Base-by-base conservation (phyloP, 2,329 filamentous ascomycete genomes). In the Paramyrothecium sp. region DNA sequence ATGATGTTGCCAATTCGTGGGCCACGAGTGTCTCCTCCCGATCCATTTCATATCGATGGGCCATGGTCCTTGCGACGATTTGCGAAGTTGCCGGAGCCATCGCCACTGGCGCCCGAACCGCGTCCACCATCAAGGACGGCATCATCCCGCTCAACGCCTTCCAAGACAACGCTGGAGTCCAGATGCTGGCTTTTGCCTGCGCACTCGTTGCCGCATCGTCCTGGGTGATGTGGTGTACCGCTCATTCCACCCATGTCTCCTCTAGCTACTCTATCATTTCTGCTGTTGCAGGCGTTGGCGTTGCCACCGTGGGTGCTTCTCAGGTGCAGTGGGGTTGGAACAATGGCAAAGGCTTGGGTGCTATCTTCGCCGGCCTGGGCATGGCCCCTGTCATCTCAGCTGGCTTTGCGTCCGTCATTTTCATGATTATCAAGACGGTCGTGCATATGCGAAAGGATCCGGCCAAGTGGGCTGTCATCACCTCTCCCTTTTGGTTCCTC, bases 221-320 rank as follows among this genome's bases (percentile, higher is more conserved):
- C 3, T 91, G 88, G 88, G 87, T 92, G 54, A 91, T 90, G 87
- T 91, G 87, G 87, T 91, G 88, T 72, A 91, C 88, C 1, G 79
- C 81, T 49, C 80, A 90, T 78, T 89, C 85, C 3, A 86, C 87
- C 57, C 89, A 89, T 73, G 86, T 89, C 63, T 89, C 86, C 0
- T 88, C 87, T 1, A 89, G 86, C 23, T 88, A 89, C 78, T 88
- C 86, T 0, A 81, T 89, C 56, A 82, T 88, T 41, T 84, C 82
- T 13, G 70, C 77, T 11, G 71, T 86, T 26, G 84, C 84, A 7
- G 70, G 74, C 2, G 57, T 71, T 2, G 80, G 81, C 60, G 74
- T 88, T 8, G 75, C 75, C 1, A 68, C 64, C 13, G 65, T 68
- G 12, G 63, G 67, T 56, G 72, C 80, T 61, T 75, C 74, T 57